Evolutionary conservation across 108 stramenopile species (phyloP), one percentile per base, ranked within the genome.

Genomic region (Stephanodiscus triporus): DNA sequence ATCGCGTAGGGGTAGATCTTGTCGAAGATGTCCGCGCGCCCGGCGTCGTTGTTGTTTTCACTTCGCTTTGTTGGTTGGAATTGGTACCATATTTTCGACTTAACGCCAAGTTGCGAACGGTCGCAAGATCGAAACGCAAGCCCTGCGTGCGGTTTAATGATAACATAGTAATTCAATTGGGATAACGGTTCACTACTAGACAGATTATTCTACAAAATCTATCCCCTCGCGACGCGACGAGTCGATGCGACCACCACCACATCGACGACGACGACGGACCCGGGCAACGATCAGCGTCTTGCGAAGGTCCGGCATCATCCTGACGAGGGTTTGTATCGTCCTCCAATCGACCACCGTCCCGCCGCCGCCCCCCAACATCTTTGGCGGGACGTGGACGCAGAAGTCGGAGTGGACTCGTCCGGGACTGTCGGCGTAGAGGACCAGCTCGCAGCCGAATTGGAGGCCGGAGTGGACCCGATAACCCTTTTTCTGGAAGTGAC

Each of bases 381-480:
- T n/a, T n/a, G 32, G 26, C 10, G 67, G n/a, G 17, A 95, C 83
- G 64, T 89, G 83, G 17, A 95, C 91, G 68, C 94, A 95, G 78
- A 95, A 95, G 58, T 95, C 94, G 16, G 92, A 93, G 70, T 95
- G 94, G 19, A 95, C 94, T 13, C 53, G 48, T 6, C 77, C 66
- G 2, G 94, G 94, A 76, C 84, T 81, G 72, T 95, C 92, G 1
- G 94, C 91, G 62, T 95, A 95, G 0, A 95, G 75, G 42, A 95
- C 94, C 8, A 95, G 68, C 56, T 93, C 92, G 69, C 89, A 90
- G 34, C 94, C 94, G 66, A 95, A 95, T 72, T 93, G 92, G 26
- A 95, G 58, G 7, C 94, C 94, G 1, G 91, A 93, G 79, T 93
- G 94, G 22, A 95, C 91, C 4, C 94, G 85, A 68, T 95, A 95